phyloP scores from a whole-genome alignment of 2,329 filamentous ascomycete species.

The Exophiala xenobiotica region DNA sequence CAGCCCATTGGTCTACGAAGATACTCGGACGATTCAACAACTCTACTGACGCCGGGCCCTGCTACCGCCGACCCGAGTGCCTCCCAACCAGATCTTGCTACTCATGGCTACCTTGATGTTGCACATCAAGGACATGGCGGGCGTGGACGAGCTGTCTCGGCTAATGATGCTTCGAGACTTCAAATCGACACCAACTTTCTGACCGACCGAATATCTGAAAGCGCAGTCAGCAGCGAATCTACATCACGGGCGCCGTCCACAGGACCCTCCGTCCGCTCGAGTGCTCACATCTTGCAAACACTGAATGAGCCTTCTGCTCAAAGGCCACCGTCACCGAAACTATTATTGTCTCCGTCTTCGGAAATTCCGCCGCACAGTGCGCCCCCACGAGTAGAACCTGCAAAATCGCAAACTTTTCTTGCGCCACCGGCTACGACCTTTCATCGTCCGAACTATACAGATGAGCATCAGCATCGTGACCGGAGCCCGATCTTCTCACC shows the following conservation, averaged over 20 bases:
- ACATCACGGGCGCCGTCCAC: slow-evolving; percentile 3
- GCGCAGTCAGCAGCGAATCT: slow-evolving; percentile 13
- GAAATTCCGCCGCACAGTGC: slow-evolving; percentile 32
- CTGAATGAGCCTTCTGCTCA: slow-evolving; percentile 29
- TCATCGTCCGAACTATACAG: slow-evolving; percentile 39
- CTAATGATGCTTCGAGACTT: slow-evolving; percentile 55
- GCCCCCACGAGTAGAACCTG: slow-evolving; percentile 27
- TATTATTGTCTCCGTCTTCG: slow-evolving; percentile 43
- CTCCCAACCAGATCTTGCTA: slow-evolving; percentile 30
- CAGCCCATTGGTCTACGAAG: slow-evolving; percentile 67
- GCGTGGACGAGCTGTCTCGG: slow-evolving; percentile 57
- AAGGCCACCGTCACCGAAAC: slow-evolving; percentile 36
- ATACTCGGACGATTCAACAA: slow-evolving; percentile 64
- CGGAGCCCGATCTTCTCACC: slow-evolving; percentile 19
- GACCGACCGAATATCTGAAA: slow-evolving; percentile 14
- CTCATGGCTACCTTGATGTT: slow-evolving; percentile 17
- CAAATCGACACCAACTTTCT: slow-evolving; percentile 44
- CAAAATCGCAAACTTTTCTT: slow-evolving; percentile 20
- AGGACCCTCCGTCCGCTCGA: slow-evolving; percentile 12
- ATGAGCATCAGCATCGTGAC: slow-evolving; percentile 18
- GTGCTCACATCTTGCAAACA: slow-evolving; percentile 15
- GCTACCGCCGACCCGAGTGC: slow-evolving; percentile 40
- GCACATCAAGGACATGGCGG: slow-evolving; percentile 18
- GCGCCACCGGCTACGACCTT: slow-evolving; percentile 26
- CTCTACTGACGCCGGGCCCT: slow-evolving; percentile 44